These are phyloP conservation scores for Pachyrhizus erosus DNA, from an alignment of 306 rosid genomes.

Conservation along the genomic window DNA sequence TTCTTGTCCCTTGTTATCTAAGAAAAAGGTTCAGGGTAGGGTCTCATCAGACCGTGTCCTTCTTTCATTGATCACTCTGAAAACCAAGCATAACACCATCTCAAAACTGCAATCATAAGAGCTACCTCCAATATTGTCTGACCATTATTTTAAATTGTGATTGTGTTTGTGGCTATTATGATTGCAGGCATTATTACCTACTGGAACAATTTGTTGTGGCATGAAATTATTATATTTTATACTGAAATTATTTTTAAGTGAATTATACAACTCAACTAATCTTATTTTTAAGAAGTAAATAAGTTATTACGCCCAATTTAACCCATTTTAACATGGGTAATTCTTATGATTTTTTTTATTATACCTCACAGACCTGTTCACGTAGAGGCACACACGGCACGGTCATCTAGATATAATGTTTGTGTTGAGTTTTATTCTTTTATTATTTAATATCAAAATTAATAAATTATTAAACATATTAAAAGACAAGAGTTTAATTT, in stretches of 20 bases:
- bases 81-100: slow-evolving; percentile 65
- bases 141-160: no score
- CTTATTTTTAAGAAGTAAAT: no score
- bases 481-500: background rate
- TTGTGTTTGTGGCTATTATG: no score
- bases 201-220: no score
- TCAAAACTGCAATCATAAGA: slow-evolving; percentile 61
- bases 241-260: no score
- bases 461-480: background rate
- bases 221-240: no score
- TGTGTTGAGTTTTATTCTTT: background rate
- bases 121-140: slow-evolving; percentile 71
- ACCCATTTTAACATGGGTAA: no score
- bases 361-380: no score
- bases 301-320: no score
- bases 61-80: slow-evolving; percentile 43
- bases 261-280: no score
- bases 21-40: slow-evolving; percentile 23
- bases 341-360: no score
- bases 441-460: background rate
- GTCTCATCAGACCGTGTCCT: background rate
- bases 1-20: slow-evolving; percentile 44
- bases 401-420: background rate
- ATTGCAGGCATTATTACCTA: no score
- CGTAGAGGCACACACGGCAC: background rate